Conservation (phyloP, 2,329 filamentous ascomycete genomes). For the Diatrype stigma region DNA sequence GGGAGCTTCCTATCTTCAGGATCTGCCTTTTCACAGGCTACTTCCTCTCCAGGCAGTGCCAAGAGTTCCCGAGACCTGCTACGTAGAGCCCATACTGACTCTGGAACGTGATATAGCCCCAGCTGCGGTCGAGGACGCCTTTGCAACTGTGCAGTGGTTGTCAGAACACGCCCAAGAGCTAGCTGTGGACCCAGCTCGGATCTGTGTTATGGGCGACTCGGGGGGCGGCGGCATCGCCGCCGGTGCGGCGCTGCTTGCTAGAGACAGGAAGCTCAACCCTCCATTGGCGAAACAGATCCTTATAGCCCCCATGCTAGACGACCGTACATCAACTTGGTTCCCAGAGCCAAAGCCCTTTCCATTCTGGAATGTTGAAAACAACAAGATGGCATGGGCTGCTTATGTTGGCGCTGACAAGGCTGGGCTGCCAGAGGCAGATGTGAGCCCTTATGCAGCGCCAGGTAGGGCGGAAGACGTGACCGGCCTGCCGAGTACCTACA, state of each 20-base stretch:
- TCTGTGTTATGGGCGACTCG: slow-evolving; percentile 49
- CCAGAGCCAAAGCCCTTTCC: neutral
- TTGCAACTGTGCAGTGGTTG: slow-evolving; percentile 26
- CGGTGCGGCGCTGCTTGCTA: neutral
- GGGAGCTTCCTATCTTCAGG: too few relatives aligned
- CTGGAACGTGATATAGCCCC: too few relatives aligned
- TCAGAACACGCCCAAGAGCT: slow-evolving; percentile 17
- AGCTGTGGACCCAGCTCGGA: slow-evolving; percentile 38
- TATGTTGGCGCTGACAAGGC: neutral
- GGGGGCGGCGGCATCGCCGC: neutral
- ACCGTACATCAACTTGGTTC: neutral
- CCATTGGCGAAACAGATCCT: neutral
- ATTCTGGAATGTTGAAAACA: neutral
- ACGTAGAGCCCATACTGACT: too few relatives aligned
- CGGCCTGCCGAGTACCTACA: neutral
- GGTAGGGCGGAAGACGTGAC: neutral
- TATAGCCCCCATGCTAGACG: neutral
- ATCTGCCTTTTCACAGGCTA: too few relatives aligned
- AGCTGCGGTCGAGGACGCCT: slow-evolving; percentile 32
- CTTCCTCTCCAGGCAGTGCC: too few relatives aligned
- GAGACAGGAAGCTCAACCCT: neutral
- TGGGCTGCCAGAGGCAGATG: neutral
- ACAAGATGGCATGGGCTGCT: neutral
- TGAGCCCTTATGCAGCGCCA: neutral
- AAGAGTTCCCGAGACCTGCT: too few relatives aligned